Base-by-base conservation (phyloP, 1,284 basidiomycete species). In the Cryptococcus depauperatus region DNA sequence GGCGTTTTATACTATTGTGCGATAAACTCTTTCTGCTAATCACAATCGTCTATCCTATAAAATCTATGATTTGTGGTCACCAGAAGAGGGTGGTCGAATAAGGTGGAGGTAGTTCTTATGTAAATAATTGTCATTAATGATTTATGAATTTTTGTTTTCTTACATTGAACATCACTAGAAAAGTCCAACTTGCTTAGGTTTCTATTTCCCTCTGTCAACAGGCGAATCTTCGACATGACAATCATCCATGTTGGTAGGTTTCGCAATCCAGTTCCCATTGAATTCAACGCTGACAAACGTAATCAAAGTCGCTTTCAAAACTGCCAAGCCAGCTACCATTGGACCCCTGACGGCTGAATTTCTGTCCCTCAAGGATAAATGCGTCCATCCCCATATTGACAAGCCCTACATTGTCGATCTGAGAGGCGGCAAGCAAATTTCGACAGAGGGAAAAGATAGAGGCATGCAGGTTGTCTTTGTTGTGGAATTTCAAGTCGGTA, bases 381-480 rank as follows among this genome's bases (percentile, higher is more conserved):
- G 63, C 42, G 11, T 51, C 13, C 46, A 50, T 28, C 54, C 53
- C n/a, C 39, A 55, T 27, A 51, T 46, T 13, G 55, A 51, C 2
- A 35, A 50, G 44, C 34, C 46, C 13, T 63, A 63, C 46, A 68
- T 70, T 43, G 39, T 41, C n/a, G 53, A 52, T 2, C 43, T 61
- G 14, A 35, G 46, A 30, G 64, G 64, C 28, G 68, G 68, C 1
- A 57, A 55, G 43, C 66, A 68, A 54, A 51, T 50, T 28, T 59
- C 49, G 23, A 42, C 53, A 11, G 68, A 70, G 49, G 61, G 58
- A 0, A 35, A 44, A 9, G 51, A 66, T 28, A 48, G 54, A 4
- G 66, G 59, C 1, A 58, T 64, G 55, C 50, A 65, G 39, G 54
- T 64, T n/a, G 57, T 59, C 5, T 68, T 66, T 43, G 22, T 69